Percentiles rank a stretch among this genome's conserved stretches.
phyloP scores from a whole-genome alignment of 1,139 yeast genomes.

The Kurtzmaniella quercitrusa region DNA sequence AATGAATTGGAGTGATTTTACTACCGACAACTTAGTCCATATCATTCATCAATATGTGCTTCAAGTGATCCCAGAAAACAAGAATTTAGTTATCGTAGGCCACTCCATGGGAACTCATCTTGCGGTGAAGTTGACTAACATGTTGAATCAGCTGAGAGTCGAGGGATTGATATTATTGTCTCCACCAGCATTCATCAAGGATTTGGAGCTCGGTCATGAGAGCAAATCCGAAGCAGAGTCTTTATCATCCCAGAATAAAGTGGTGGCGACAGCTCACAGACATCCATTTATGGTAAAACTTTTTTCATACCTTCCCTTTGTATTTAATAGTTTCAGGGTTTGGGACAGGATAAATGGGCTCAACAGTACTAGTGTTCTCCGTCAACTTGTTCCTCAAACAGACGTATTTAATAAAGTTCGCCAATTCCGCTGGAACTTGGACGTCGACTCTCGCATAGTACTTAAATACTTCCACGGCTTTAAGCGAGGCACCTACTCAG shows the following conservation, averaged over 20 bases:
- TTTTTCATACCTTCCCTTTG: constrained; percentile 41
- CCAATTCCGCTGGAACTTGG: constrained; percentile 72
- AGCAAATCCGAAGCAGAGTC: neutral
- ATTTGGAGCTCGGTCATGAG: constrained; percentile 10
- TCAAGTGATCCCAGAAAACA: constrained; percentile 36
- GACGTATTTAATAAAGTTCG: constrained; percentile 43
- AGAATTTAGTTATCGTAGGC: constrained; percentile 56
- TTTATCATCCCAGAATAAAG: constrained; percentile 7
- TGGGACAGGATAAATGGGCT: constrained; percentile 65
- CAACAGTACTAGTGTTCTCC: constrained; percentile 50
- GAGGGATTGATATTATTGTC: constrained; percentile 49
- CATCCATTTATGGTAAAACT: constrained; percentile 17
- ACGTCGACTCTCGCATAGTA: constrained; percentile 53
- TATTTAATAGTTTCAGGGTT: constrained; percentile 54
- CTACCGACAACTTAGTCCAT: constrained; percentile 46
- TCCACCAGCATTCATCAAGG: constrained; percentile 49
- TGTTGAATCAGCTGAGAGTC: constrained; percentile 35
- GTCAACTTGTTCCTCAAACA: constrained; percentile 42
- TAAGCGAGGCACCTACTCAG: constrained; percentile 36
- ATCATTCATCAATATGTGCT: constrained; percentile 38
- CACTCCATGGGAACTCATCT: constrained; percentile 77
- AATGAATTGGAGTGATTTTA: constrained; percentile 43
- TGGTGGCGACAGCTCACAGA: constrained; percentile 1
- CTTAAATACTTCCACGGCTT: constrained; percentile 53
- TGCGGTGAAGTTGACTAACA: constrained; percentile 44